Conservation (phyloP, 2,329 filamentous ascomycete genomes). For the Ilyonectria robusta region DNA sequence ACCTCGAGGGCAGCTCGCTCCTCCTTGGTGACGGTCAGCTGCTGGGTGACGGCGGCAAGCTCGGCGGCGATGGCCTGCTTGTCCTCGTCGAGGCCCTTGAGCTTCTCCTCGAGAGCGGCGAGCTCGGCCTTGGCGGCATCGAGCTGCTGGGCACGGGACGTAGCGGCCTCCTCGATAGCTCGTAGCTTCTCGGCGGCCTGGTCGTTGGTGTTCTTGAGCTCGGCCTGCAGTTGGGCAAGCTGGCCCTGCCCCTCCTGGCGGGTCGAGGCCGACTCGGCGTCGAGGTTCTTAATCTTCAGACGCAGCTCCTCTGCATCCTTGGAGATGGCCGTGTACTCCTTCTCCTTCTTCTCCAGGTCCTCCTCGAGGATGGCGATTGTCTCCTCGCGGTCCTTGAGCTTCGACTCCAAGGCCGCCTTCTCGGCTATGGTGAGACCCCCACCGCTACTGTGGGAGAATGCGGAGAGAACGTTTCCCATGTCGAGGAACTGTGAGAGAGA, state of each 20-base stretch:
- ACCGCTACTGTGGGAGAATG: slow-evolving; percentile 53
- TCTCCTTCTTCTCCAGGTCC: slow-evolving; percentile 56
- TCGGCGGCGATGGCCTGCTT: slow-evolving; percentile 51
- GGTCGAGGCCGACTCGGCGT: slow-evolving; percentile 48
- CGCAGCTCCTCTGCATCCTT: slow-evolving; percentile 56
- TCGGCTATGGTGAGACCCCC: slow-evolving; percentile 51
- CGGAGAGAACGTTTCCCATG: slow-evolving; percentile 60
- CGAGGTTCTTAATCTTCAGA: slow-evolving; percentile 56
- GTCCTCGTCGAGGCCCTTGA: slow-evolving; percentile 46
- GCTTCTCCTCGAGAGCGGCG: slow-evolving; percentile 45
- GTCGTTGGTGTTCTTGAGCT: slow-evolving; percentile 50
- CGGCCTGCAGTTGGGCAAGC: slow-evolving; percentile 52
- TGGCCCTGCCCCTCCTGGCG: slow-evolving; percentile 52
- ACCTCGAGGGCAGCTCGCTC: slow-evolving; percentile 53
- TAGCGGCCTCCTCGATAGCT: slow-evolving; percentile 45
- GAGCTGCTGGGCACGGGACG: slow-evolving; percentile 41
- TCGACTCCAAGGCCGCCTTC: slow-evolving; percentile 51
- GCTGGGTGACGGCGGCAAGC: slow-evolving; percentile 51
- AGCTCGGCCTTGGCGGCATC: slow-evolving; percentile 44
- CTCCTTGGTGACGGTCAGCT: slow-evolving; percentile 53
- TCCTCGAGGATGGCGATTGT: slow-evolving; percentile 51
- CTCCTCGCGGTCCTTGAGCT: slow-evolving; percentile 57
- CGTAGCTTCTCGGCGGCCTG: slow-evolving; percentile 43
- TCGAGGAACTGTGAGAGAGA: slow-evolving; percentile 34
- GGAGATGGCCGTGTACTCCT: slow-evolving; percentile 51